Evolutionary conservation across 768 basidiomycete genomes (phyloP).

Genomic region (Termitomyces sp.): DNA sequence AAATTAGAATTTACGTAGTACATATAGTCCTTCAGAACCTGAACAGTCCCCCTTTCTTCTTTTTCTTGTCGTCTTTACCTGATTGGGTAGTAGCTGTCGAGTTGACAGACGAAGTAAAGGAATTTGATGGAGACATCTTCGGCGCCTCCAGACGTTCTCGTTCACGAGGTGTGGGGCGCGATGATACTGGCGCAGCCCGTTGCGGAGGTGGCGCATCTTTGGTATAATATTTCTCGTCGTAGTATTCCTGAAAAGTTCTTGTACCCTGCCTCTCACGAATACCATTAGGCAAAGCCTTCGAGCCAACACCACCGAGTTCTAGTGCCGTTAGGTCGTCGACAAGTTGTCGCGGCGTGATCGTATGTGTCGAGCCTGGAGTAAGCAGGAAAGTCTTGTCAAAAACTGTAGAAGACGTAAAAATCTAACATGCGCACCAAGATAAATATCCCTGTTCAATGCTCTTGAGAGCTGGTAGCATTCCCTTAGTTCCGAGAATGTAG

Average conservation of each 20-base stretch:
- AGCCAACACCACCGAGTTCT: conserved; percentile 85
- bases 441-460: conserved; percentile 80
- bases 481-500: conserved; percentile 94
- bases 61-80: conserved; percentile 59
- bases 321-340: conserved; percentile 85
- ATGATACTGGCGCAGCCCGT: conserved; percentile 33
- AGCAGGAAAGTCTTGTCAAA: background rate
- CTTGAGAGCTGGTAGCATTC: conserved; percentile 79
- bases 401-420: background rate
- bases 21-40: conserved; percentile 63
- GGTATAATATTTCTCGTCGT: conserved; percentile 76
- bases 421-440: conserved; percentile 64
- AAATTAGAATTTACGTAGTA: too few species aligned
- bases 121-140: conserved; percentile 52
- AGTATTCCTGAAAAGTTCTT: conserved; percentile 67
- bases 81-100: conserved; percentile 27
- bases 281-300: conserved; percentile 67
- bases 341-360: conserved; percentile 78
- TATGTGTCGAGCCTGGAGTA: conserved; percentile 80
- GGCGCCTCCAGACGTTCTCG: conserved; percentile 24
- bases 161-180: conserved; percentile 29
- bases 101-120: conserved; percentile 42
- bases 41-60: conserved; percentile 75
- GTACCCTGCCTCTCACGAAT: conserved; percentile 44
- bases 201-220: conserved; percentile 57